phyloP scores from a whole-genome alignment of 2,329 filamentous ascomycete species.

The Botryotinia convoluta region DNA sequence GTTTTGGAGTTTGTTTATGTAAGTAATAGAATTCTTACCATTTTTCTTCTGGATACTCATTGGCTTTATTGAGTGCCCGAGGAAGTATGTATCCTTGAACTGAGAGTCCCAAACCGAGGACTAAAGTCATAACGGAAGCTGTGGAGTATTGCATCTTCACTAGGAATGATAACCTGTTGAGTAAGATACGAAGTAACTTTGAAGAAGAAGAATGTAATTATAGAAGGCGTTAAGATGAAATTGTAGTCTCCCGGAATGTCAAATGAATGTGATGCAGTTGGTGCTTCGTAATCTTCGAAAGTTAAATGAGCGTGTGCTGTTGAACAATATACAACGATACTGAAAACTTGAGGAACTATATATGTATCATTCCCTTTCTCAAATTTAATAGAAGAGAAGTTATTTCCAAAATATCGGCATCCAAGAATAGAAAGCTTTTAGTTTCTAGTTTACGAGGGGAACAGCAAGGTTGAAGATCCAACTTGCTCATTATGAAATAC shows the following conservation, averaged over 20 bases:
- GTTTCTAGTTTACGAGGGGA: not conserved
- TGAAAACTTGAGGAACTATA: not conserved
- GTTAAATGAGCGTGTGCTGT: not conserved
- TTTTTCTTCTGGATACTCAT: not conserved
- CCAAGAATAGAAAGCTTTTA: not conserved
- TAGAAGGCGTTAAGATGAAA: not conserved
- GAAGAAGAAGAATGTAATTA: not conserved
- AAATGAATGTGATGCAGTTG: not conserved
- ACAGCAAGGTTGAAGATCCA: not conserved
- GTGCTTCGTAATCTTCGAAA: not conserved
- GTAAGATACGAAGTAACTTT: not conserved
- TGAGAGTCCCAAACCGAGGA: not conserved
- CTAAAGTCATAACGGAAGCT: not conserved
- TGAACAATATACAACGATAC: not conserved
- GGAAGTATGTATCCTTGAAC: not conserved
- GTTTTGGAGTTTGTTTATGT: not conserved
- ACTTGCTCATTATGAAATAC: not conserved
- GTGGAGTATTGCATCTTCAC: not conserved
- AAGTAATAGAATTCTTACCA: not conserved
- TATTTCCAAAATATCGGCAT: not conserved
- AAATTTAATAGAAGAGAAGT: not conserved
- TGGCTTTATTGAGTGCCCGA: not conserved
- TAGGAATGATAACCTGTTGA: not conserved
- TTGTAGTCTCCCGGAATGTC: not conserved
- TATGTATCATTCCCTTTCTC: not conserved